A percentile compares a stretch with the other conserved stretches of the same genome.
phyloP scores from a whole-genome alignment of 176 grass and related monocot species.

The Aegilops bicornis region DNA sequence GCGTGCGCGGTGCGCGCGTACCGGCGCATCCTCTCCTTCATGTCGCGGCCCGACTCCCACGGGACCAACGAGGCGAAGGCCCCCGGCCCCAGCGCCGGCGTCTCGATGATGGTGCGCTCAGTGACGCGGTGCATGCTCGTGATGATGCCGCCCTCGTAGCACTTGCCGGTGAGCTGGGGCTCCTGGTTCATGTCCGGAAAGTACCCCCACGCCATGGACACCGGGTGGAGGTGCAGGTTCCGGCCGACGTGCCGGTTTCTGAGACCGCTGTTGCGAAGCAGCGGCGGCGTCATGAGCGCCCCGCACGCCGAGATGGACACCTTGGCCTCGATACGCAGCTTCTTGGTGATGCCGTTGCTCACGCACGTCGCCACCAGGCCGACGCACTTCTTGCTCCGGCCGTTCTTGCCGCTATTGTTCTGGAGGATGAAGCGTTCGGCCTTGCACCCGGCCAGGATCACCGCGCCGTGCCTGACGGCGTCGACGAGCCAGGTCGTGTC shows the following conservation, averaged over 20 bases:
- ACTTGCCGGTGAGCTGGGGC: conserved; percentile 42
- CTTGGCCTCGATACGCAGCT: conserved; percentile 65
- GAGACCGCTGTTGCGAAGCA: conserved; percentile 60
- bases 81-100: conserved; percentile 60
- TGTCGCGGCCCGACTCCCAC: conserved; percentile 66
- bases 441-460: conserved; percentile 83
- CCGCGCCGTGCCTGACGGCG: conserved; percentile 56
- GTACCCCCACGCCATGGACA: conserved; percentile 85
- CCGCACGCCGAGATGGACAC: conserved; percentile 64
- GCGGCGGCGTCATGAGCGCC: conserved; percentile 63
- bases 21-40: conserved; percentile 75
- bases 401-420: not conserved
- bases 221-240: conserved; percentile 90
- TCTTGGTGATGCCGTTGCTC: conserved; percentile 41
- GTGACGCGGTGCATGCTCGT: conserved; percentile 79
- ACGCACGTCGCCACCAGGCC: conserved; percentile 49
- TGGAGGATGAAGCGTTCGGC: conserved; percentile 61
- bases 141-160: conserved; percentile 85
- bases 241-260: conserved; percentile 70
- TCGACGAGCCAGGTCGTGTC: conserved; percentile 91
- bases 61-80: conserved; percentile 49
- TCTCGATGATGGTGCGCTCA: conserved; percentile 61
- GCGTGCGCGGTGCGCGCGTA: conserved; percentile 67
- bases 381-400: conserved; percentile 54
- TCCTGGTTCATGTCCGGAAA: conserved; percentile 51